These are phyloP conservation scores for Cylindricascospora bacillispora DNA, from an alignment of 1,139 yeast species.

Conservation along the genomic window DNA sequence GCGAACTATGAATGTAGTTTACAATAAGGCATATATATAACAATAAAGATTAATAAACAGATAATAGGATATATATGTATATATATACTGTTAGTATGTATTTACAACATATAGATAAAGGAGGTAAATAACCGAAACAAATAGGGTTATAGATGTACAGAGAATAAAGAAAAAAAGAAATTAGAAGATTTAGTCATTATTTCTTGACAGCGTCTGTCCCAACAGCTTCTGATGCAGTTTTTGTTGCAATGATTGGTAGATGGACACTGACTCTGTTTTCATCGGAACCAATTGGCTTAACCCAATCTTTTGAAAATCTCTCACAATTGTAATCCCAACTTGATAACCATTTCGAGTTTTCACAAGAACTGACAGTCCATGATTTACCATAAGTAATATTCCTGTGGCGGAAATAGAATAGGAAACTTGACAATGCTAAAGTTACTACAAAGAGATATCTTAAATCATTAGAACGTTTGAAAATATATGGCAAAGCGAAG, in stretches of 20 bases:
- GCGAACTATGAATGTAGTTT: no score
- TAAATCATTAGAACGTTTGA: conserved; percentile 30
- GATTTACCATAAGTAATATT: conserved; percentile 70
- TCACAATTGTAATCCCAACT: conserved; percentile 85
- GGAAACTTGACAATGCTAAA: conserved; percentile 23
- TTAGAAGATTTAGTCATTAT: no score
- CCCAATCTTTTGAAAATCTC: background rate
- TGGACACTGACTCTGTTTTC: background rate
- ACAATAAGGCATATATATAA: no score
- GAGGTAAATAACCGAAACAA: no score
- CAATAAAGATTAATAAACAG: no score
- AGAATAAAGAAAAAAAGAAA: no score
- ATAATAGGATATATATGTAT: no score
- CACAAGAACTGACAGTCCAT: conserved; percentile 68
- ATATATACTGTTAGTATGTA: no score
- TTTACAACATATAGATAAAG: no score
- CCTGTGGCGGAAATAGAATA: conserved; percentile 49
- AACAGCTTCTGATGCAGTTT: background rate
- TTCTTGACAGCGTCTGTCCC: no score
- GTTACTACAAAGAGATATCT: conserved; percentile 34
- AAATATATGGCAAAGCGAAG: conserved; percentile 39
- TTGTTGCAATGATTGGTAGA: background rate
- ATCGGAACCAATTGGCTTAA: background rate
- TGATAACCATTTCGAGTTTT: conserved; percentile 42
- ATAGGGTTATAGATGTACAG: no score